Evolutionary conservation across 1,284 basidiomycete species (phyloP).

Genomic region (Caloboletus inedulis): DNA sequence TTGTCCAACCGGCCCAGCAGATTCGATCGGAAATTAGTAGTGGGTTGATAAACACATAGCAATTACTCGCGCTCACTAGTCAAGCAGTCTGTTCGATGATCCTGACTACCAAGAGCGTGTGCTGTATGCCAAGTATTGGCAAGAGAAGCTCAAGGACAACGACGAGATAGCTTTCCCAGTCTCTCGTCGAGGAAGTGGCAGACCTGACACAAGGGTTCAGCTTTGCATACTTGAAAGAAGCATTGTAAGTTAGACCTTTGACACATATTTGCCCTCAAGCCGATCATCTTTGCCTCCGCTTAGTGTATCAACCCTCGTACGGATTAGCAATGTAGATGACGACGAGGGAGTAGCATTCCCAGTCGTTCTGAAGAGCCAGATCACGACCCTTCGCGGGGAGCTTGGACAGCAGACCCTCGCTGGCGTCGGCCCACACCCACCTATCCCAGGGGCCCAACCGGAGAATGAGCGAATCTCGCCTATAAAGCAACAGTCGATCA

Average conservation of each 20-base stretch:
- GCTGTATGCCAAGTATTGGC: constrained; percentile 74
- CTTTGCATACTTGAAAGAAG: constrained; percentile 82
- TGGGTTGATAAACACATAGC: constrained; percentile 36
- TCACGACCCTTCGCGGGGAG: constrained; percentile 58
- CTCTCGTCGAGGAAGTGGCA: constrained; percentile 58
- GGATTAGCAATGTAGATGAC: constrained; percentile 47
- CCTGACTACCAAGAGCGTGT: constrained; percentile 60
- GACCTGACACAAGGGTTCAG: constrained; percentile 63
- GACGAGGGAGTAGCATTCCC: constrained; percentile 50
- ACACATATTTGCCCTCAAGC: background rate
- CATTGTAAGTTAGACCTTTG: constrained; percentile 55
- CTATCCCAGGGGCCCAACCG: background rate
- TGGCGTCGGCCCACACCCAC: background rate
- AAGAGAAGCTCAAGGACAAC: constrained; percentile 63
- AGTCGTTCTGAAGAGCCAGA: constrained; percentile 50
- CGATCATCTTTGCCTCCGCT: constrained; percentile 3
- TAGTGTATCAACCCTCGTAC: constrained; percentile 64
- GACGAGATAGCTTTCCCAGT: constrained; percentile 58
- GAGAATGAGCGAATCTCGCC: background rate
- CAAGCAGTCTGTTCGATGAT: constrained; percentile 58
- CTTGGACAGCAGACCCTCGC: constrained; percentile 39
- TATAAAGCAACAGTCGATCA: background rate
- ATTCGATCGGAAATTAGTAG: constrained; percentile 86
- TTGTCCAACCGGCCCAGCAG: constrained; percentile 74
- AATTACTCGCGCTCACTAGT: background rate